These are phyloP conservation scores for Neonectria hederae DNA, from an alignment of 2,329 filamentous ascomycete species.

Conservation along the genomic window DNA sequence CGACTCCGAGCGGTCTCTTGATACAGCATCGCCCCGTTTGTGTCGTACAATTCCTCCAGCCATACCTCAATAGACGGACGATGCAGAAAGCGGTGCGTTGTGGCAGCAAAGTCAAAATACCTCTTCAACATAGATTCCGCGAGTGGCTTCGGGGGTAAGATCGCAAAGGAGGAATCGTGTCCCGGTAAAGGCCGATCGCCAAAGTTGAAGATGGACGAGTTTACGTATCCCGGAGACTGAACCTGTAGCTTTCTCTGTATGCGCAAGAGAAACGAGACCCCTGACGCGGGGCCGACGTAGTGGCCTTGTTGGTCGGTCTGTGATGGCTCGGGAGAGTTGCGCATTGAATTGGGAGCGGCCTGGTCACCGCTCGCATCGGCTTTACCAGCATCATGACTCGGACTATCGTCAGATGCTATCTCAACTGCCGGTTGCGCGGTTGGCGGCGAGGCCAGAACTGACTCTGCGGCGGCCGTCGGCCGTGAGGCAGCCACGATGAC, in stretches of 20 bases:
- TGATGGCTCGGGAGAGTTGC: constrained; percentile 31
- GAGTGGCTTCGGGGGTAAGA: constrained; percentile 50
- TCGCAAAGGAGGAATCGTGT: constrained; percentile 46
- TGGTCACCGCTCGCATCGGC: neutral
- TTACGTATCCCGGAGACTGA: constrained; percentile 48
- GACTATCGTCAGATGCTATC: neutral
- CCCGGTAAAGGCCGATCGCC: constrained; percentile 58
- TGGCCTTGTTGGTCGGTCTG: constrained; percentile 31
- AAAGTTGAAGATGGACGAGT: constrained; percentile 57
- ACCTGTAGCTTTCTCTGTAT: constrained; percentile 21
- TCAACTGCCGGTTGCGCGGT: neutral
- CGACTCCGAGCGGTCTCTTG: constrained; percentile 33
- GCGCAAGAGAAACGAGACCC: constrained; percentile 29
- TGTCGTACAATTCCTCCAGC: constrained; percentile 52
- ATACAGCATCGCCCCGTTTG: constrained; percentile 36
- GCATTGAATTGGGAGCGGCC: constrained; percentile 22
- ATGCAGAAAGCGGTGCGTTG: constrained; percentile 64
- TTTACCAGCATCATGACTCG: neutral
- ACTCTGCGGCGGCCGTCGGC: neutral
- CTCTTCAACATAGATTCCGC: constrained; percentile 51
- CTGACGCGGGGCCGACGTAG: constrained; percentile 32
- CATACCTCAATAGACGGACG: constrained; percentile 58
- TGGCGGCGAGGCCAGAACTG: neutral
- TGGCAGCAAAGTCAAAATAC: constrained; percentile 65
- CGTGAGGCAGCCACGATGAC: neutral